Evolutionary conservation across 768 basidiomycete species (phyloP).

Genomic region (Hirschioporus abietinus): DNA sequence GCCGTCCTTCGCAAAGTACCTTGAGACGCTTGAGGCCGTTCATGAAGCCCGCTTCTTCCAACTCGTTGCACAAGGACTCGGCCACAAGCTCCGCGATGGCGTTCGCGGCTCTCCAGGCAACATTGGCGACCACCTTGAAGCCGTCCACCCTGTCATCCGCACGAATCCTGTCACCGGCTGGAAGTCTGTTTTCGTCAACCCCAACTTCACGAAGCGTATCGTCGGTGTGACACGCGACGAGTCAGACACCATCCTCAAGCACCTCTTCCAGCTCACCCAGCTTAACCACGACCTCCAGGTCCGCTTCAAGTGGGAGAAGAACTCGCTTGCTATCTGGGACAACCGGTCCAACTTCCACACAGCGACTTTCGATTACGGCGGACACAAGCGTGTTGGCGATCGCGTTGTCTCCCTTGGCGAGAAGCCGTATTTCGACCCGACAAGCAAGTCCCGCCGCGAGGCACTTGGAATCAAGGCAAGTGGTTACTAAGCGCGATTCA

Average conservation of each 20-base stretch:
- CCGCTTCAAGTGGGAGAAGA: constrained; percentile 30
- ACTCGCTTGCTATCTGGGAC: constrained; percentile 29
- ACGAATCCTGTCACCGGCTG: constrained; percentile 30
- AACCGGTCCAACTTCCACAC: constrained; percentile 28
- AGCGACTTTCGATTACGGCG: constrained; percentile 32
- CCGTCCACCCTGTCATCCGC: constrained; percentile 30
- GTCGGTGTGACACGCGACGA: constrained; percentile 28
- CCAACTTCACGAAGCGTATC: constrained; percentile 27
- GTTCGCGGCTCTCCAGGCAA: constrained; percentile 50
- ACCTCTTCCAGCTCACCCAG: constrained; percentile 23
- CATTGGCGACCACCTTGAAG: constrained; percentile 38
- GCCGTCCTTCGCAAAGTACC: constrained; percentile 44
- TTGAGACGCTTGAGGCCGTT: constrained; percentile 53
- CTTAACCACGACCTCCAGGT: constrained; percentile 28
- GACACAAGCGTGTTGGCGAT: constrained; percentile 24
- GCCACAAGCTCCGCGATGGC: not conserved
- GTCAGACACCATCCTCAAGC: constrained; percentile 26
- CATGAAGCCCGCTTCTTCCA: constrained; percentile 43
- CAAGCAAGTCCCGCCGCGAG: constrained; percentile 16
- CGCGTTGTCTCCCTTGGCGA: constrained; percentile 32
- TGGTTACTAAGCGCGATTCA: not conserved
- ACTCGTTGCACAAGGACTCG: constrained; percentile 22
- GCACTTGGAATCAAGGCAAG: constrained; percentile 12
- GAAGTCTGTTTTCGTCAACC: constrained; percentile 29
- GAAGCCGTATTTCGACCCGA: constrained; percentile 28